Base-by-base conservation (phyloP, 2,329 filamentous ascomycete species). In the Neofusicoccum cordaticola region DNA sequence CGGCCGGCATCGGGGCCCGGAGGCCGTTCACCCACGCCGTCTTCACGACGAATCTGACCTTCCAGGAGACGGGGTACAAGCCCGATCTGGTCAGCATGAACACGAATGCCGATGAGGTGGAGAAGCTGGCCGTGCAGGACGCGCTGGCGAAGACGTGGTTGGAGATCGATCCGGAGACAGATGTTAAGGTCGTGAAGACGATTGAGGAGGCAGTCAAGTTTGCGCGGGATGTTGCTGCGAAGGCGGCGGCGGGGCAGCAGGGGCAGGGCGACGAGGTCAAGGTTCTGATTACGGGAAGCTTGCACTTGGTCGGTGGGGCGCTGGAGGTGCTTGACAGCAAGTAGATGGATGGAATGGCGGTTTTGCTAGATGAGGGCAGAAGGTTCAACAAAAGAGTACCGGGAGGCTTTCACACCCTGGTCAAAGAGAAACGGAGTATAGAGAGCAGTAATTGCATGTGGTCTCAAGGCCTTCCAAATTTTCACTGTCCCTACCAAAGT, bases 271-370 rank as follows among this genome's bases (percentile, higher is more conserved):
- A 74, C 2, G 82, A 82, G 57, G 81, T 87, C 15, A 85, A 87
- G 74, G 86, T 89, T 0, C 79, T 97, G 63, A 88, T 92, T 9
- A 96, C 93, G 13, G 93, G 93, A 2, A 96, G 92, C 74, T 79
- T 96, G 72, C 90, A 96, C 81, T 82, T 97, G 44, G 92, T 93
- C 0, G 92, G 93, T 7, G 91, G 90, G 11, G 81, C 93, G 51
- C 80, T 96, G 61, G 88, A 90, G 74, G 87, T 90, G 0, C 76
- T 96, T 65, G 91, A 90, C 69, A 73, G 57, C 52, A 41, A 42
- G 8, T 19, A 31, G 27, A 51, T 19, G 12, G 15, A 48, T 27
- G 47, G 4, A 15, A 12, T 27, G 6, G 9, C 19, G 19, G 47
- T 7, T 19, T 0, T 31, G 19, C n/a, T 27, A 52, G 12, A 13